phyloP scores from a whole-genome alignment of 108 stramenopile species.

The Skeletonema grethae region DNA sequence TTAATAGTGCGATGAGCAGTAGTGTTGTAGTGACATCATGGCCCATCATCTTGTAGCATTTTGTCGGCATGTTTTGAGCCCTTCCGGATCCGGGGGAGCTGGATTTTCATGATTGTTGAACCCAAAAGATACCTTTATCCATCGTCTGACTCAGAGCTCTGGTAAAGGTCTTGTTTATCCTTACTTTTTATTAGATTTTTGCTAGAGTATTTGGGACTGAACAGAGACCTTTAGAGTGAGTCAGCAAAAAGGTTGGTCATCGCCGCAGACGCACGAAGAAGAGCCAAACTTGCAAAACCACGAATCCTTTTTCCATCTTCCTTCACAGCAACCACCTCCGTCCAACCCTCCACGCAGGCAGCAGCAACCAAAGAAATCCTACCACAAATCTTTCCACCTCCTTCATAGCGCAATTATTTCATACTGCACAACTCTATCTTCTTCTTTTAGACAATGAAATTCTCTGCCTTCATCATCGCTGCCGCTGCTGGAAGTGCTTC shows the following conservation, averaged over 20 bases:
- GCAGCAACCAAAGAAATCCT: background rate
- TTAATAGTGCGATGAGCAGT: background rate
- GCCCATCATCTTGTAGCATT: background rate
- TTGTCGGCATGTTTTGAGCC: background rate
- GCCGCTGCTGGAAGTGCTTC: slow-evolving; percentile 8
- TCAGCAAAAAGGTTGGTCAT: background rate
- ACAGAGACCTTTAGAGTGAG: too few relatives aligned
- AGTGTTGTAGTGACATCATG: background rate
- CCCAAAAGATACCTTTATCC: background rate
- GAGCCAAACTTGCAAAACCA: background rate
- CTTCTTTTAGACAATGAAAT: slow-evolving; percentile 37
- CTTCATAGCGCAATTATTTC: background rate
- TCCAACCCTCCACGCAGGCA: background rate
- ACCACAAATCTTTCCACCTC: background rate
- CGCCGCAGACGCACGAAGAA: background rate
- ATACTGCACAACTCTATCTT: background rate
- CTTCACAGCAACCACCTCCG: background rate
- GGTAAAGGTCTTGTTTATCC: background rate
- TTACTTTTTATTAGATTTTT: background rate
- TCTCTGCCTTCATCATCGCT: slow-evolving; percentile 36
- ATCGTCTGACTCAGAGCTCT: background rate
- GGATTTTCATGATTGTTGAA: background rate
- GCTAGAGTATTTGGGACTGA: too few relatives aligned
- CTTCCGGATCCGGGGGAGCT: too few relatives aligned
- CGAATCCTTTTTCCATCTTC: background rate